A percentile compares a stretch with the other conserved stretches of the same genome.
These are phyloP conservation scores for Wickerhamomyces pijperi DNA, from an alignment of 805 yeast genomes.

Conservation along the genomic window DNA sequence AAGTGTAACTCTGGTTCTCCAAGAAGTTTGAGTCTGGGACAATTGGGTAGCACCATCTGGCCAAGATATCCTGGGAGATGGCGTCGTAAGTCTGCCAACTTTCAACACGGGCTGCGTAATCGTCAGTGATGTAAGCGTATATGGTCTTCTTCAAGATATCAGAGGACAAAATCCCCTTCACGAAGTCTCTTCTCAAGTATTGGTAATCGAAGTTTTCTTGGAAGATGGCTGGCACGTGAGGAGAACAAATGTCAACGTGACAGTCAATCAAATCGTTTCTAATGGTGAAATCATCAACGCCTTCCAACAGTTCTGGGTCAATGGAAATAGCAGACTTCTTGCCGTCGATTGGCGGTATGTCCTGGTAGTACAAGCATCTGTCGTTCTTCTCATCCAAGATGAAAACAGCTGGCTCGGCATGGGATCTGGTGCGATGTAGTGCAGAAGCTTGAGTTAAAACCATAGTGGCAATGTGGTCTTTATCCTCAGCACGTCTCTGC, in stretches of 20 bases:
- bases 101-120: conserved; percentile 89
- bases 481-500: conserved; percentile 60
- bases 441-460: conserved; percentile 80
- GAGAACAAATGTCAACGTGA: conserved; percentile 90
- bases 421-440: conserved; percentile 73
- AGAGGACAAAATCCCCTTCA: conserved; percentile 80
- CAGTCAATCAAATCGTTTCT: conserved; percentile 95
- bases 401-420: conserved; percentile 74
- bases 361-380: conserved; percentile 78
- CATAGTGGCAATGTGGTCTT: conserved; percentile 91
- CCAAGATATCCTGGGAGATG: conserved; percentile 77
- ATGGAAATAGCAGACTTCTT: conserved; percentile 43
- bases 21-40: conserved; percentile 77
- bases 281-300: conserved; percentile 61
- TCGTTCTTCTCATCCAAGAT: conserved; percentile 63
- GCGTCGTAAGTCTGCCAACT: conserved; percentile 91
- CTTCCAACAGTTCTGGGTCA: conserved; percentile 75
- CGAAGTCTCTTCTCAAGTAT: conserved; percentile 73
- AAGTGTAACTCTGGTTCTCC: conserved; percentile 61
- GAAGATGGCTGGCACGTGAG: conserved; percentile 89
- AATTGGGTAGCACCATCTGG: conserved; percentile 88
- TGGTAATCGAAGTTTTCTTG: conserved; percentile 96
- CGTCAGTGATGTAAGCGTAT: conserved; percentile 73
- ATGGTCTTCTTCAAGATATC: conserved; percentile 86
- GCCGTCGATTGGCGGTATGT: conserved; percentile 42